Percentiles rank a stretch among this genome's conserved stretches.
Conservation (phyloP, 345 rosid species). For the Psidium friedrichsthalianum region DNA sequence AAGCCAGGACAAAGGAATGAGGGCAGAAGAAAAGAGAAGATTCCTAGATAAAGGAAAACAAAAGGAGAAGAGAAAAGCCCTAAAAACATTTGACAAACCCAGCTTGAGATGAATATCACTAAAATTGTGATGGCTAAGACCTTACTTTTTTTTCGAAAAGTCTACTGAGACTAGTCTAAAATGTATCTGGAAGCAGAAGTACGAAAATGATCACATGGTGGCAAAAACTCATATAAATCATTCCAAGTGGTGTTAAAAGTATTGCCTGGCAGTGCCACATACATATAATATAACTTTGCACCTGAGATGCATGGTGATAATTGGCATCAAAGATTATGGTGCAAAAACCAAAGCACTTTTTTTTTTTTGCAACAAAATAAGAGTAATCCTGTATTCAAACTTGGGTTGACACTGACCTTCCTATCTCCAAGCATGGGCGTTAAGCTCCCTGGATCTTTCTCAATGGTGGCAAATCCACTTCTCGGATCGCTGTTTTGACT, state of each 20-base stretch:
- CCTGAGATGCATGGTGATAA: neutral
- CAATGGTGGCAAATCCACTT: constrained; percentile 80
- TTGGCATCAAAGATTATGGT: neutral
- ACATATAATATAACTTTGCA: neutral
- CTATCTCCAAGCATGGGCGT: constrained; percentile 94
- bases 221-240: neutral
- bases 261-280: neutral
- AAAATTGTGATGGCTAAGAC: neutral
- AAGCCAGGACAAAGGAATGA: neutral
- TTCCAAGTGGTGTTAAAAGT: neutral
- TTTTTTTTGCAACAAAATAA: neutral
- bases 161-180: neutral
- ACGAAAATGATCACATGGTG: neutral
- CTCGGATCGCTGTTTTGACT: constrained; percentile 88
- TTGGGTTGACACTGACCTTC: constrained; percentile 38
- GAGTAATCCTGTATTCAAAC: neutral
- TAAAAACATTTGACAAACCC: neutral
- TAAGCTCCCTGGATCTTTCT: constrained; percentile 80
- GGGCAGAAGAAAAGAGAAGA: neutral
- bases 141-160: neutral
- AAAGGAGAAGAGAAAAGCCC: neutral
- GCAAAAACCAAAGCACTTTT: neutral
- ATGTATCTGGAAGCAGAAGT: neutral
- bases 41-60: neutral
- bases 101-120: neutral